Percentiles rank a stretch among this genome's conserved stretches.
phyloP scores from a whole-genome alignment of 1,284 basidiomycete genomes.

The Cerioporus squamosus region DNA sequence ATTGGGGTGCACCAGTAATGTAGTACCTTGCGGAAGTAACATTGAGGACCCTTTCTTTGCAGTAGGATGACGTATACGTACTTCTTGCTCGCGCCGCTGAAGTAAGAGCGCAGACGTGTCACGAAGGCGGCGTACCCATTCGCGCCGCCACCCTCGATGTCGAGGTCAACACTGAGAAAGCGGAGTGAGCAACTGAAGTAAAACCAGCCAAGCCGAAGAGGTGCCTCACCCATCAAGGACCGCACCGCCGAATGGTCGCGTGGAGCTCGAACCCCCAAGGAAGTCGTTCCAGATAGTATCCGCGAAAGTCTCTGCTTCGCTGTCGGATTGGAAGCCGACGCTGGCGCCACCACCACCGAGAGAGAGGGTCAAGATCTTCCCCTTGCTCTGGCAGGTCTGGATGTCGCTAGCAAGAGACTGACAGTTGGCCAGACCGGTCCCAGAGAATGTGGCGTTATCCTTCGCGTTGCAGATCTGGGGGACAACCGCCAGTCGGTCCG shows the following conservation, averaged over 20 bases:
- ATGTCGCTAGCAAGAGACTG: constrained; percentile 58
- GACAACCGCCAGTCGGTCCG: too few species aligned
- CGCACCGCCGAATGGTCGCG: constrained; percentile 64
- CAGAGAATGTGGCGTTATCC: constrained; percentile 59
- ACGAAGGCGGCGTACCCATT: constrained; percentile 62
- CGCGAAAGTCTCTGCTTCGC: constrained; percentile 55
- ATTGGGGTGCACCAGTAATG: constrained; percentile 59
- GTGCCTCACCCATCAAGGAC: constrained; percentile 61
- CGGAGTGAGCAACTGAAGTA: background rate
- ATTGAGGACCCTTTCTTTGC: background rate
- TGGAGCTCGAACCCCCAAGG: constrained; percentile 58
- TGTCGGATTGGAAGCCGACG: constrained; percentile 60
- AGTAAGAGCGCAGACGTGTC: constrained; percentile 56
- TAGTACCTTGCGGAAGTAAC: constrained; percentile 50
- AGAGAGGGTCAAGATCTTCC: constrained; percentile 58
- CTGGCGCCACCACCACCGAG: constrained; percentile 36
- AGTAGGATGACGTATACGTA: constrained; percentile 30
- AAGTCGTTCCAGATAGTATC: constrained; percentile 69
- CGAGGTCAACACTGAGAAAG: constrained; percentile 60
- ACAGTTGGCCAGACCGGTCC: constrained; percentile 60
- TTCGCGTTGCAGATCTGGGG: constrained; percentile 57
- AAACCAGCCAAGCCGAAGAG: background rate
- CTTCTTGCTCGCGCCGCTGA: constrained; percentile 56
- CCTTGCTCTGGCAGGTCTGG: constrained; percentile 59
- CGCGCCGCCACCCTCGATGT: constrained; percentile 67